These are phyloP conservation scores for Bassia scoparia DNA, from an alignment of 148 eudicot genomes.

Conservation along the genomic window DNA sequence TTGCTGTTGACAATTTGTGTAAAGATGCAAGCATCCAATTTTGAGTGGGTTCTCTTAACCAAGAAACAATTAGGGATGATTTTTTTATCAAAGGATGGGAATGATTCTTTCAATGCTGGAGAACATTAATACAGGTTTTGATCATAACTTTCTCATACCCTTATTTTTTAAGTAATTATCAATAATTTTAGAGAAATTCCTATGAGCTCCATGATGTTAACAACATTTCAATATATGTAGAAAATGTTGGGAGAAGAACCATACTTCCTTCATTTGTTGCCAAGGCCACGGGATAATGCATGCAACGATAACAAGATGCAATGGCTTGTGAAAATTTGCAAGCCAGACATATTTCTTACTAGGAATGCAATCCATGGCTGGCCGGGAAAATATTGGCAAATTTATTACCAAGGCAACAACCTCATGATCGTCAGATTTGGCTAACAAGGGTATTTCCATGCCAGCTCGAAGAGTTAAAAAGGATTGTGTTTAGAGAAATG, in stretches of 20 bases:
- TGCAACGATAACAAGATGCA: neutral
- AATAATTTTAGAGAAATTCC: too few species aligned
- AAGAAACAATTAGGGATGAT: neutral
- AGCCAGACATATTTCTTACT: neutral
- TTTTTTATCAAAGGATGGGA: neutral
- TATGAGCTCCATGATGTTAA: neutral
- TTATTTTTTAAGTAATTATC: too few species aligned
- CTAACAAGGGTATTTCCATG: neutral
- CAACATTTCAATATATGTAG: too few species aligned
- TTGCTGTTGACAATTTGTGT: slow-evolving; percentile 1
- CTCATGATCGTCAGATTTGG: neutral
- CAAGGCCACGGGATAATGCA: too few species aligned
- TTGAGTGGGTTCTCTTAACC: neutral
- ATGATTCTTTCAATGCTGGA: neutral
- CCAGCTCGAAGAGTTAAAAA: too few species aligned
- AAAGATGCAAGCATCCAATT: neutral
- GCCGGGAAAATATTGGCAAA: neutral
- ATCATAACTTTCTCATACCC: neutral
- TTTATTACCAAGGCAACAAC: neutral
- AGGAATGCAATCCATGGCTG: neutral
- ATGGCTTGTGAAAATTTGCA: neutral
- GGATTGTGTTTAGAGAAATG: neutral
- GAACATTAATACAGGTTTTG: neutral
- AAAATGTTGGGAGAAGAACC: neutral
- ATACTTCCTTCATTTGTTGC: neutral